These are phyloP conservation scores for Neoarthrinium moseri DNA, from an alignment of 2,329 filamentous ascomycete genomes.

Conservation along the genomic window DNA sequence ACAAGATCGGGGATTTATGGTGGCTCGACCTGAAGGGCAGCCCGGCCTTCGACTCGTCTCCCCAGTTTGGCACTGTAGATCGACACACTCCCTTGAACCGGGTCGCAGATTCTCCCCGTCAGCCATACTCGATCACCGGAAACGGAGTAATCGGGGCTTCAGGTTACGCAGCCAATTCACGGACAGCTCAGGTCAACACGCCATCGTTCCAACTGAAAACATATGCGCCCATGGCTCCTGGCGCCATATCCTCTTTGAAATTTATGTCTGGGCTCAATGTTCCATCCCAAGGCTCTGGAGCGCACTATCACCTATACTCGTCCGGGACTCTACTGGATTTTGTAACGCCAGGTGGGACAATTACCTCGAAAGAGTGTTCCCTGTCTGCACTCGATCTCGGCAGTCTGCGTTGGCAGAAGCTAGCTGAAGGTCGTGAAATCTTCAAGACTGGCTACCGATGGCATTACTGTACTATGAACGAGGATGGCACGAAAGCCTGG, in stretches of 20 bases:
- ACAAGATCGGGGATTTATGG: conserved; percentile 93
- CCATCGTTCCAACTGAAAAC: conserved; percentile 65
- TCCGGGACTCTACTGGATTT: conserved; percentile 92
- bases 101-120: conserved; percentile 49
- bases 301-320: conserved; percentile 93
- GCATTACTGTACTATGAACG: conserved; percentile 97
- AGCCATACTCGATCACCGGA: conserved; percentile 49
- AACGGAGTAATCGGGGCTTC: conserved; percentile 55
- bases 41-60: conserved; percentile 75
- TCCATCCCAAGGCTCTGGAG: conserved; percentile 84
- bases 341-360: conserved; percentile 86
- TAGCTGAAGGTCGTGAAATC: conserved; percentile 91
- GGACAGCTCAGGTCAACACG: conserved; percentile 65
- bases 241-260: conserved; percentile 83
- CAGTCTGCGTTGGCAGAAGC: conserved; percentile 87
- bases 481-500: conserved; percentile 95
- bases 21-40: conserved; percentile 94
- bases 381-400: conserved; percentile 85
- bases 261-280: conserved; percentile 86
- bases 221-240: conserved; percentile 83
- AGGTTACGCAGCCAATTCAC: conserved; percentile 67
- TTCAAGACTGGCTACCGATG: conserved; percentile 91
- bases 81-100: conserved; percentile 40
- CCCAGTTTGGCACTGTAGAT: conserved; percentile 53
- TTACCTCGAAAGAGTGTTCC: conserved; percentile 83